Percentiles rank a stretch among this genome's conserved stretches.
phyloP scores from a whole-genome alignment of 2,329 filamentous ascomycete genomes.

The Verruconis gallopava region DNA sequence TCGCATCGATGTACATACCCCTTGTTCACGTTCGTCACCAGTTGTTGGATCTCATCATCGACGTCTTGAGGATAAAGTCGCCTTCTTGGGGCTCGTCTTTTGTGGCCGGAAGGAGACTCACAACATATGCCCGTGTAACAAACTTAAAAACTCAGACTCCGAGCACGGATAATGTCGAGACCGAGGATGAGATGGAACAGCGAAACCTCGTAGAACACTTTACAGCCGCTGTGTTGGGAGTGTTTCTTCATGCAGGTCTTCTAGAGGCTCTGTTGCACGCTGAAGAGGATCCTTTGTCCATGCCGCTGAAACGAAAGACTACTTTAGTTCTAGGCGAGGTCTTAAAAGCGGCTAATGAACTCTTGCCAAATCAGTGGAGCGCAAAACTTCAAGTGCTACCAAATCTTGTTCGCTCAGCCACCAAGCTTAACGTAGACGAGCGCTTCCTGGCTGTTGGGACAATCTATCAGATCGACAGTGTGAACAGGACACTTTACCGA shows the following conservation, averaged over 20 bases:
- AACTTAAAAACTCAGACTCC: slow-evolving; percentile 53
- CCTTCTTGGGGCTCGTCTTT: slow-evolving; percentile 93
- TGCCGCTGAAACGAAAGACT: slow-evolving; percentile 69
- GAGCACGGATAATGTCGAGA: slow-evolving; percentile 38
- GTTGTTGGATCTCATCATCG: slow-evolving; percentile 77
- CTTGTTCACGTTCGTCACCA: slow-evolving; percentile 52
- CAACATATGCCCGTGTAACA: slow-evolving; percentile 89
- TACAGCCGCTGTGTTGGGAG: slow-evolving; percentile 72
- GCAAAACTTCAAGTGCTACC: slow-evolving; percentile 77
- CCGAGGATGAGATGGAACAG: slow-evolving; percentile 50
- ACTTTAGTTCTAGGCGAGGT: slow-evolving; percentile 85
- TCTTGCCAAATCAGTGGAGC: slow-evolving; percentile 73
- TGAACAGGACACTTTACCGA: slow-evolving; percentile 81
- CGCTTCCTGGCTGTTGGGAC: slow-evolving; percentile 77
- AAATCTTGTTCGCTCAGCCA: slow-evolving; percentile 65
- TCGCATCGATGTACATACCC: slow-evolving; percentile 50
- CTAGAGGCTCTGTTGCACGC: slow-evolving; percentile 41
- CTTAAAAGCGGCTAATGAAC: slow-evolving; percentile 73
- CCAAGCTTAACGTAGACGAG: slow-evolving; percentile 55
- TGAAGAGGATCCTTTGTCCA: slow-evolving; percentile 54
- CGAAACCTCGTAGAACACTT: slow-evolving; percentile 85
- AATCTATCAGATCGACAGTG: slow-evolving; percentile 95
- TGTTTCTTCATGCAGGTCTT: slow-evolving; percentile 72
- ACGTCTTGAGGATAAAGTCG: slow-evolving; percentile 76
- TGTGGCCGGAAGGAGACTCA: slow-evolving; percentile 78